Evolutionary conservation across 192 early-diverging fungal species (phyloP), one percentile per base, ranked within the genome.

Genomic region (Phlyctochytrium planicorne): DNA sequence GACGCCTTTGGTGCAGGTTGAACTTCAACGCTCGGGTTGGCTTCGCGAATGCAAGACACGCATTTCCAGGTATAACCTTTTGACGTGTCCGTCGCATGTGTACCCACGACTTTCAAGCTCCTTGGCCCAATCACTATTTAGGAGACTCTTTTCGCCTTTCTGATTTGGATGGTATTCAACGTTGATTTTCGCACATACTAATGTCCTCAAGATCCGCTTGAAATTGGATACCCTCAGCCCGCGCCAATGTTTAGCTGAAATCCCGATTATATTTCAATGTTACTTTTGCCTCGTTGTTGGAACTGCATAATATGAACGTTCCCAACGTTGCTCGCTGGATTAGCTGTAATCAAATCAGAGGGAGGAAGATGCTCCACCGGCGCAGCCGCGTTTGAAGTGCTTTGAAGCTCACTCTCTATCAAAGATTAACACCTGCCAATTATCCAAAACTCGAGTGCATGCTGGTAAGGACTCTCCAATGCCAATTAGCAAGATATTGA

Each of bases 111-210:
- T n/a, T n/a, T n/a, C n/a, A n/a, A 16, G 79, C 86, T 17, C 80
- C 87, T 76, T 96, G 93, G 92, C 94, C 94, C 10, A 95, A 89
- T 67, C 81, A 90, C 16, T 96, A 96, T 68, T 92, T 94, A 81
- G 92, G 92, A 17, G 83, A 92, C 24, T 88, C 93, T 72, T 85
- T 89, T 0, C 83, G 90, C 50, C 84, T 90, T 20, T 79, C 82
- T 3, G 90, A 92, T 40, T 85, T 94, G 29, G 67, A 79, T 59
- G 87, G 86, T 87, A 71, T 31, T 31, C 33, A 14, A 6, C 10
- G 27, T 29, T 20, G 10, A 3, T 65, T 37, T 10, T 23, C 1
- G 62, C 3, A 68, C 52, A 40, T 32, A 20, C 34, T 40, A 1
- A 37, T 36, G 20, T 32, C 34, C 59, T 36, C 62, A 10, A 30